phyloP scores from a whole-genome alignment of 2,329 filamentous ascomycete genomes.

The Paradendryphiella salina region DNA sequence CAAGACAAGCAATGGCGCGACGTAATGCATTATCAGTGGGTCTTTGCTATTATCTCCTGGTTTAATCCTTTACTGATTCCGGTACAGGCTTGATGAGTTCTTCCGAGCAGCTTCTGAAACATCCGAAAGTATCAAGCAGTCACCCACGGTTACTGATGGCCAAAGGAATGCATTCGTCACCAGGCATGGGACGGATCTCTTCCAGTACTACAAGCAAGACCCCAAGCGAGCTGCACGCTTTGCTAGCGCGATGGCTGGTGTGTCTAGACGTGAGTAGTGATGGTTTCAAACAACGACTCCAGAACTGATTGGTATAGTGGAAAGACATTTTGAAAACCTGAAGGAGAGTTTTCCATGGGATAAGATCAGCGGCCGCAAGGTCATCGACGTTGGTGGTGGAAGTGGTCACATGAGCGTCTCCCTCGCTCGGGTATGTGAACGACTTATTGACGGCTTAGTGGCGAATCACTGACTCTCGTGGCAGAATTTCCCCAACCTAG shows the following conservation, averaged over 20 bases:
- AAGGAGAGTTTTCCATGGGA: slow-evolving; percentile 34
- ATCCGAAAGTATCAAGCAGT: slow-evolving; percentile 14
- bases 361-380: slow-evolving; percentile 23
- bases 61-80: background rate
- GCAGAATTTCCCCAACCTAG: slow-evolving; percentile 19
- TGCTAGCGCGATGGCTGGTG: slow-evolving; percentile 36
- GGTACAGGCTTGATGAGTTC: slow-evolving; percentile 32
- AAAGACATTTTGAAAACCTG: slow-evolving; percentile 31
- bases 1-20: slow-evolving; percentile 19
- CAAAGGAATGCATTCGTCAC: slow-evolving; percentile 28
- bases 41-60: background rate
- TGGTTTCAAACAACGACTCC: background rate
- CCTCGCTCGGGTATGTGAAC: slow-evolving; percentile 25
- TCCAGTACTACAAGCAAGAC: slow-evolving; percentile 34
- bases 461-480: background rate
- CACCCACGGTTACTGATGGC: slow-evolving; percentile 8
- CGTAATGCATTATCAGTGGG: slow-evolving; percentile 22
- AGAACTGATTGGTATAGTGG: slow-evolving; percentile 14
- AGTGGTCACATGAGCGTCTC: slow-evolving; percentile 27
- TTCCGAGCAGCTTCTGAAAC: slow-evolving; percentile 33
- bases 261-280: slow-evolving; percentile 19
- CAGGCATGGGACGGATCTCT: slow-evolving; percentile 27
- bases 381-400: slow-evolving; percentile 41
- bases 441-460: background rate
- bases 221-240: slow-evolving; percentile 34